A percentile compares a stretch with the other conserved stretches of the same genome.
Conservation (phyloP, 2,329 filamentous ascomycete species). For the Parascedosporium putredinis region DNA sequence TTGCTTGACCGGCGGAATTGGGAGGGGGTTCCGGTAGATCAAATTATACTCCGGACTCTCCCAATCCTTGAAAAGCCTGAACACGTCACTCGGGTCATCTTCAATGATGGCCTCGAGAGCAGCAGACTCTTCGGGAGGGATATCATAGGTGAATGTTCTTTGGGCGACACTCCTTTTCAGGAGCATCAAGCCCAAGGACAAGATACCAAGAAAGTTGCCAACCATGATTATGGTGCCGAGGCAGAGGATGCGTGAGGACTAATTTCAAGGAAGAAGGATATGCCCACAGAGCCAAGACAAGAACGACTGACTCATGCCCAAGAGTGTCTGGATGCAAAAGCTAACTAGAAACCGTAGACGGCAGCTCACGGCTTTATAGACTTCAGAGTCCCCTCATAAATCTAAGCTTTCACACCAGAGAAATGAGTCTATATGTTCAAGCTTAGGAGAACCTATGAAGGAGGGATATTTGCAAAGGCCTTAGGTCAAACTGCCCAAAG, state of each 20-base stretch:
- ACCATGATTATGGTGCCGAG: background rate
- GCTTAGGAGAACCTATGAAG: too few species aligned
- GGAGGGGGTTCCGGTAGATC: constrained; percentile 22
- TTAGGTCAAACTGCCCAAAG: too few species aligned
- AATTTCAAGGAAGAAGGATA: too few species aligned
- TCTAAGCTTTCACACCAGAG: too few species aligned
- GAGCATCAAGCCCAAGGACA: background rate
- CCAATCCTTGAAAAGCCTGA: constrained; percentile 10
- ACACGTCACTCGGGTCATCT: background rate
- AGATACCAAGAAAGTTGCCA: background rate
- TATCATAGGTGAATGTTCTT: background rate
- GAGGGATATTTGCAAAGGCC: too few species aligned
- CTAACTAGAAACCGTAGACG: background rate
- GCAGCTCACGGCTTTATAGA: too few species aligned
- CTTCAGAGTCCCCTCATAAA: too few species aligned
- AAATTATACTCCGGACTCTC: constrained; percentile 11
- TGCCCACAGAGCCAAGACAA: too few species aligned
- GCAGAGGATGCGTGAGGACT: background rate
- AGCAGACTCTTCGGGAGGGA: background rate
- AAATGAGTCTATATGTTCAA: too few species aligned
- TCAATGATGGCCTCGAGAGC: background rate
- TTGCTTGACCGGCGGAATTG: constrained; percentile 32
- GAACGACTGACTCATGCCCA: background rate
- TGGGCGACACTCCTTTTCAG: background rate
- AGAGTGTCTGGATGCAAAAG: background rate